phyloP scores from a whole-genome alignment of 129 eudicot genomes.

The Escallonia rubra region DNA sequence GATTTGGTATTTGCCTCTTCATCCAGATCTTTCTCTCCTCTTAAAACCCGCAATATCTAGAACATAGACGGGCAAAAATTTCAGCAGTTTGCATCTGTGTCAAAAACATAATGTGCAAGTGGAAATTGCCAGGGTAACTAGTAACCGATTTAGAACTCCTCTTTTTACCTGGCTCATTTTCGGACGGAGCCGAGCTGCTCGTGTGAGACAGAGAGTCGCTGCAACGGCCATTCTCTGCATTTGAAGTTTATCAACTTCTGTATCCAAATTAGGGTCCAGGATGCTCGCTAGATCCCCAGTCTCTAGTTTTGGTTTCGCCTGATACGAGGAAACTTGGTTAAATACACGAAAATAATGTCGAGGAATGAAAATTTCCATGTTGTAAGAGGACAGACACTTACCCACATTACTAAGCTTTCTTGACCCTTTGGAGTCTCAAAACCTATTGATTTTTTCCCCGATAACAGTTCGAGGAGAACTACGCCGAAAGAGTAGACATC shows the following conservation, averaged over 20 bases:
- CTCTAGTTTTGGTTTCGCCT: constrained; percentile 88
- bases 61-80: constrained; percentile 5
- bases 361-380: background rate
- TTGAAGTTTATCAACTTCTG: constrained; percentile 43
- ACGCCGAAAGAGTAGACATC: constrained; percentile 96
- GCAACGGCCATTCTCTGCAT: constrained; percentile 77
- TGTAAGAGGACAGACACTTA: constrained; percentile 33
- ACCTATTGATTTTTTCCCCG: constrained; percentile 76
- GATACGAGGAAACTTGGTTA: constrained; percentile 10
- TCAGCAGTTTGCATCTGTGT: background rate
- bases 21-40: constrained; percentile 53
- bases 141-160: background rate
- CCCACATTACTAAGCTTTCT: constrained; percentile 98
- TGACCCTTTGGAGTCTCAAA: constrained; percentile 63
- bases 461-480: constrained; percentile 76
- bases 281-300: constrained; percentile 62
- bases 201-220: constrained; percentile 74
- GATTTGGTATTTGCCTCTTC: background rate
- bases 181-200: constrained; percentile 84
- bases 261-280: constrained; percentile 61
- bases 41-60: constrained; percentile 40
- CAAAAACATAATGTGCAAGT: background rate
- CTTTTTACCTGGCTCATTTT: constrained; percentile 64
- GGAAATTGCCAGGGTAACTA: background rate
- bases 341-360: background rate